phyloP scores from a whole-genome alignment of 495 filamentous ascomycete genomes.

The Talaromyces adpressus region DNA sequence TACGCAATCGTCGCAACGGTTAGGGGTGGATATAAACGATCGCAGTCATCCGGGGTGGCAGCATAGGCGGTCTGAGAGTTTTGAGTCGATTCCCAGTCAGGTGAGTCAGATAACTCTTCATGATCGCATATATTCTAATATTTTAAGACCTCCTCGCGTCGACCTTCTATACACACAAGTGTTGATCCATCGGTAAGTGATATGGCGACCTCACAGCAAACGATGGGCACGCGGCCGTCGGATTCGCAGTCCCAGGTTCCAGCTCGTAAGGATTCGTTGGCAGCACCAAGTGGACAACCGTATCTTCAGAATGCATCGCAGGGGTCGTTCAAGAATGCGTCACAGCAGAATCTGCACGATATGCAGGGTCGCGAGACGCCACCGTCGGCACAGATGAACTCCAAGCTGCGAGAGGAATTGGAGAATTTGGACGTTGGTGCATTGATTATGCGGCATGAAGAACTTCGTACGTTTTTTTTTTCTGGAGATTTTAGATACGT shows the following conservation, averaged over 20 bases:
- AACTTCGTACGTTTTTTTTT: conserved; percentile 50
- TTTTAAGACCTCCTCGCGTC: not conserved
- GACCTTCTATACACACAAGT: not conserved
- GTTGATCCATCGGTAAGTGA: not conserved
- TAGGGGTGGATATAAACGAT: not conserved
- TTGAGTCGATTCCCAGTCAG: conserved; percentile 5
- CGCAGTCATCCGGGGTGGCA: conserved; percentile 12
- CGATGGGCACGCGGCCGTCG: conserved; percentile 33
- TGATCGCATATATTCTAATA: not conserved
- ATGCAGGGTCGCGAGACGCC: conserved; percentile 53
- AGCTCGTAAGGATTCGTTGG: conserved; percentile 3
- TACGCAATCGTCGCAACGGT: not conserved
- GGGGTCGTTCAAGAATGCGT: conserved; percentile 16
- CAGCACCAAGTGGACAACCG: conserved; percentile 9
- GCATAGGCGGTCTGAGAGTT: conserved; percentile 3
- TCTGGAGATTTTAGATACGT: no score
- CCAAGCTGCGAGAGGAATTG: conserved; percentile 43
- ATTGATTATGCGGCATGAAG: conserved; percentile 47
- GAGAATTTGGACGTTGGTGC: conserved; percentile 40
- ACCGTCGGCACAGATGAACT: conserved; percentile 28
- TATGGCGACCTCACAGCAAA: conserved; percentile 28
- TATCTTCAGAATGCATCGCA: conserved; percentile 8
- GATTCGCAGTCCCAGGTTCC: conserved; percentile 12
- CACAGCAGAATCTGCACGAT: conserved; percentile 27
- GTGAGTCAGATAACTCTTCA: not conserved